Evolutionary conservation across 352 stramenopile species (phyloP).

Genomic region (Heterotrichella gracilis): DNA sequence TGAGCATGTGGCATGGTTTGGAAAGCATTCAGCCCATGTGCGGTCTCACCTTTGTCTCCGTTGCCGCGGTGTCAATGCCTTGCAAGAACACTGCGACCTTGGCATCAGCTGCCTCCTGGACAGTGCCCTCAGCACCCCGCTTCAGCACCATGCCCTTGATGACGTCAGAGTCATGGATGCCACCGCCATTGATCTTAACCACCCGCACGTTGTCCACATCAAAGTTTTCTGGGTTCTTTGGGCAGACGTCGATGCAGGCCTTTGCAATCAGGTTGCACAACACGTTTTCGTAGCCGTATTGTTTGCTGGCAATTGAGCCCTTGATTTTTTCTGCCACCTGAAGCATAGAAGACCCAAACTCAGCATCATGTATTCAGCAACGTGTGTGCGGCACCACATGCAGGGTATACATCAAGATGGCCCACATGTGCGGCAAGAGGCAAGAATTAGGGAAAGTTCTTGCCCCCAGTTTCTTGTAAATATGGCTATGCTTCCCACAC

Average conservation of each 20-base stretch:
- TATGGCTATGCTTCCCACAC: constrained; percentile 34
- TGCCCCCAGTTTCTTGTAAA: too few species aligned
- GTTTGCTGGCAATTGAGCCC: constrained; percentile 65
- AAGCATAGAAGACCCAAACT: too few species aligned
- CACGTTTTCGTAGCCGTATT: constrained; percentile 72
- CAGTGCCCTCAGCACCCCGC: constrained; percentile 51
- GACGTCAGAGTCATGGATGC: constrained; percentile 64
- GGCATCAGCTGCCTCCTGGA: constrained; percentile 51
- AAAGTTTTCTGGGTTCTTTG: constrained; percentile 36
- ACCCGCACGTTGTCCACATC: constrained; percentile 90
- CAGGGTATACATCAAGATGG: too few species aligned
- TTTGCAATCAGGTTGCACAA: constrained; percentile 63
- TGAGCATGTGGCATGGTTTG: too few species aligned
- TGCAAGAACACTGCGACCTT: constrained; percentile 75
- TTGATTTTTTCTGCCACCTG: constrained; percentile 44
- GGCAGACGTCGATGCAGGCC: constrained; percentile 63
- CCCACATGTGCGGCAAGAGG: too few species aligned
- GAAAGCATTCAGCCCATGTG: too few species aligned
- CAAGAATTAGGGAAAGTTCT: too few species aligned
- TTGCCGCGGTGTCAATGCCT: constrained; percentile 17
- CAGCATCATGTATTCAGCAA: too few species aligned
- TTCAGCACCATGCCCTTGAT: constrained; percentile 84
- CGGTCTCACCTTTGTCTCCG: constrained; percentile 22
- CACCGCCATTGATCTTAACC: constrained; percentile 76
- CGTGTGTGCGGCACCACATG: too few species aligned